Evolutionary conservation across 2,329 filamentous ascomycete species (phyloP), one percentile per base, ranked within the genome.

Genomic region (Aspergillus fumigatus): DNA sequence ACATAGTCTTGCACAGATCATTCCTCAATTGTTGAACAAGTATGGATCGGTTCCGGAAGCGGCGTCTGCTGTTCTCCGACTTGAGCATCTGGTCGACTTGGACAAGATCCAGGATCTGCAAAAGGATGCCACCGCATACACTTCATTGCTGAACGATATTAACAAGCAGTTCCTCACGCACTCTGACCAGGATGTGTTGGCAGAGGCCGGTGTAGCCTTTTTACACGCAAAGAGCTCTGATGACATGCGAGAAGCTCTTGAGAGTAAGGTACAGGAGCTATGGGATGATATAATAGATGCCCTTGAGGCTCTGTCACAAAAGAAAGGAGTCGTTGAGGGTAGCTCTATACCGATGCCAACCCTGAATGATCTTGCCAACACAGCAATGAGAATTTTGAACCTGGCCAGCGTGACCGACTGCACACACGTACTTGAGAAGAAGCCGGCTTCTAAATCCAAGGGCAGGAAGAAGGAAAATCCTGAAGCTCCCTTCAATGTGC

Each of bases 111-210:
- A 92, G 69, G 90, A 96, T 67, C 79, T 97, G 40, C 88, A 92
- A 52, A 92, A 96, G 70, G 91, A 95, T 62, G 85, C 90, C 0
- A 87, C 88, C 1, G 88, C 86, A 1, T 96, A 95, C 68, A 84
- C 87, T 6, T 85, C 88, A 23, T 78, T 97, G 29, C 79, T 99
- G 1, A 92, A 96, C 64, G 92, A 97, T 67, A 91, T 97, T 65
- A 92, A 90, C 72, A 91, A 90, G 56, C 94, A 99, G 66, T 97
- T 99, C 75, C 86, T 89, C 65, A 86, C 91, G n/a, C 94, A 99
- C 69, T 89, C 90, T 47, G 90, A 96, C 67, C 88, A 90, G 65
- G 84, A 84, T 54, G 92, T 97, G 19, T 80, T 99, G 48, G 85
- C 86, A 10, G 92, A 97, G 72, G 93, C 92, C 14, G 88, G 89